phyloP scores from a whole-genome alignment of 23 red algal species.

The Pyropia yezoensis region DNA sequence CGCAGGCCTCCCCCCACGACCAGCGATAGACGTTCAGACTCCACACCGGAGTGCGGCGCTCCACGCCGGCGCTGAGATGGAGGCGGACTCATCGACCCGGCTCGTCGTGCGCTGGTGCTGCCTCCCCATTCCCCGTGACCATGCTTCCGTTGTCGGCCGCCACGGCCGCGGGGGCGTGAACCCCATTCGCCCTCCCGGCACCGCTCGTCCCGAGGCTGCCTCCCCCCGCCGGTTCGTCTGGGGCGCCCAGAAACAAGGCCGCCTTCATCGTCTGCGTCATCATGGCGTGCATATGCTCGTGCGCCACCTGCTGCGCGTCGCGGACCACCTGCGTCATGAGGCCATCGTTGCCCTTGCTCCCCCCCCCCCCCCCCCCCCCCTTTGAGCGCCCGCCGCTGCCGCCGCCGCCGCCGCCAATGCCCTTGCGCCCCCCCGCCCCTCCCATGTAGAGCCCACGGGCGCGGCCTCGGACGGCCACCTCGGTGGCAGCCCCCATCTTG shows the following conservation, averaged over 20 bases:
- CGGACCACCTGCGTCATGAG: constrained; percentile 40
- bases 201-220: too few species aligned
- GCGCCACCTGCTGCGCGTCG: constrained; percentile 50
- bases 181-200: too few species aligned
- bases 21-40: too few species aligned
- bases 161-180: too few species aligned
- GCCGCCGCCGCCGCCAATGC: constrained; percentile 10
- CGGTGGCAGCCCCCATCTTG: constrained; percentile 29
- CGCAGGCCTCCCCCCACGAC: too few species aligned
- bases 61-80: too few species aligned
- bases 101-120: too few species aligned
- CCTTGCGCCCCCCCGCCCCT: constrained; percentile 22
- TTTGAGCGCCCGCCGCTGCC: constrained; percentile 23
- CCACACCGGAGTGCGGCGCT: too few species aligned
- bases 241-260: constrained; percentile 16
- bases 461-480: constrained; percentile 1
- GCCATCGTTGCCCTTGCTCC: background rate
- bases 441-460: constrained; percentile 2
- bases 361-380: background rate
- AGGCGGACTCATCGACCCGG: too few species aligned
- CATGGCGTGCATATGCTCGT: constrained; percentile 53
- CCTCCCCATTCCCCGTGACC: too few species aligned
- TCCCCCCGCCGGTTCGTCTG: too few species aligned
- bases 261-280: constrained; percentile 67
- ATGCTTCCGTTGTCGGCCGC: too few species aligned